These are phyloP conservation scores for Davidsoniella virescens DNA, from an alignment of 2,329 filamentous ascomycete genomes.

Conservation along the genomic window DNA sequence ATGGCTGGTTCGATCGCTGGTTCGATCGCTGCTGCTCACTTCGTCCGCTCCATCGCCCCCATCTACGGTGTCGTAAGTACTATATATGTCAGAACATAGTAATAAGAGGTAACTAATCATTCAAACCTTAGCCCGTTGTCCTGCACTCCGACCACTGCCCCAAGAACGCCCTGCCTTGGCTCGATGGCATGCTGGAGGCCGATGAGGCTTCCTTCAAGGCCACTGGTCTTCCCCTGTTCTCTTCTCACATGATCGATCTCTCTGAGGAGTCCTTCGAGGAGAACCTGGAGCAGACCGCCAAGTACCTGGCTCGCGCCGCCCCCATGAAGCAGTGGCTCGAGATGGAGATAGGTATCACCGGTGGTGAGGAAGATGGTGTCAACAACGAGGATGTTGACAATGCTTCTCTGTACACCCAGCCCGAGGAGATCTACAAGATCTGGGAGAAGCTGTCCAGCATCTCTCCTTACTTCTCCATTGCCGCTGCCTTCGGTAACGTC, in stretches of 20 bases:
- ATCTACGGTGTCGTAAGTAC: slow-evolving; percentile 50
- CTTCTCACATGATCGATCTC: slow-evolving; percentile 93
- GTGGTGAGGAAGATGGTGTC: slow-evolving; percentile 88
- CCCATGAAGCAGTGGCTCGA: slow-evolving; percentile 99
- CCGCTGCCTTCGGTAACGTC: slow-evolving; percentile 95
- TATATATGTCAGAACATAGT: not conserved
- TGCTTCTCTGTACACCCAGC: slow-evolving; percentile 91
- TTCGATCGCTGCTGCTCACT: slow-evolving; percentile 78
- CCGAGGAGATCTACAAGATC: slow-evolving; percentile 87
- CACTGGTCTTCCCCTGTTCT: slow-evolving; percentile 84
- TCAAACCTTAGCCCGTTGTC: slow-evolving; percentile 46
- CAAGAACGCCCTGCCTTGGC: slow-evolving; percentile 97
- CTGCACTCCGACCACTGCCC: slow-evolving; percentile 98
- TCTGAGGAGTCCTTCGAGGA: slow-evolving; percentile 79
- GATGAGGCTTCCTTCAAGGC: slow-evolving; percentile 93
- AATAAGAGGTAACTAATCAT: not conserved
- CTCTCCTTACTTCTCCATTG: slow-evolving; percentile 94
- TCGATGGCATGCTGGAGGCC: slow-evolving; percentile 87
- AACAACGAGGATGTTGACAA: slow-evolving; percentile 98
- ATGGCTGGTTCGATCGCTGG: slow-evolving; percentile 83
- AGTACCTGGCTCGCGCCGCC: slow-evolving; percentile 84
- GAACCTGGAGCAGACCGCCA: slow-evolving; percentile 83
- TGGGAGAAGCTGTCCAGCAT: slow-evolving; percentile 72
- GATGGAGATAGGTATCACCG: slow-evolving; percentile 82
- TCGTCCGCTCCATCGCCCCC: slow-evolving; percentile 76